Percentiles rank a stretch among this genome's conserved stretches.
Conservation (phyloP, 176 grass and related monocot genomes). For the Echinochloa phyllopogon region DNA sequence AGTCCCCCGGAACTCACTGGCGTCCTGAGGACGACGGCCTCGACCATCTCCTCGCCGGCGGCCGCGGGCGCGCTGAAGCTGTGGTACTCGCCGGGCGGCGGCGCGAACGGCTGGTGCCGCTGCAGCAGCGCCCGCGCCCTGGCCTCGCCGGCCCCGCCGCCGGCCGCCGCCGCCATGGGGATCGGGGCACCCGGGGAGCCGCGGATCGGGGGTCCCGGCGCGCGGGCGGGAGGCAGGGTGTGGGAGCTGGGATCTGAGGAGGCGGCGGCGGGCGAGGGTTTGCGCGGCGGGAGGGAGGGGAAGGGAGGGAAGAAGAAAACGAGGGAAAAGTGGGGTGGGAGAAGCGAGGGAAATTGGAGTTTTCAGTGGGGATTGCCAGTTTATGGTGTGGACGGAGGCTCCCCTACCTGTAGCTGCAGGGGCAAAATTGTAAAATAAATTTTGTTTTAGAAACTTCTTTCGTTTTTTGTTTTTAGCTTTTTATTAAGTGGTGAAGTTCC, state of each 20-base stretch:
- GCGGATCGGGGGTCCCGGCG: slow-evolving; percentile 17
- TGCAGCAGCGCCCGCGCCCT: slow-evolving; percentile 51
- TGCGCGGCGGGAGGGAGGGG: slow-evolving; percentile 30
- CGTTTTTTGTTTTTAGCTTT: not conserved
- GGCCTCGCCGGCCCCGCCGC: slow-evolving; percentile 44
- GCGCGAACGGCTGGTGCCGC: slow-evolving; percentile 54
- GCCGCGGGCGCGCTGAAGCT: slow-evolving; percentile 39
- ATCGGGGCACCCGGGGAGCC: not conserved
- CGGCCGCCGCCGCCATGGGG: slow-evolving; percentile 52
- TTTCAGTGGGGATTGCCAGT: slow-evolving; percentile 40
- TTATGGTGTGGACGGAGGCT: slow-evolving; percentile 12
- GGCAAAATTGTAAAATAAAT: not conserved
- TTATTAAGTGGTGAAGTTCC: not conserved
- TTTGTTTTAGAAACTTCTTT: not conserved
- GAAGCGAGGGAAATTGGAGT: slow-evolving; percentile 64
- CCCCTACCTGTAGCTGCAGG: not conserved
- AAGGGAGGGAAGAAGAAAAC: slow-evolving; percentile 17
- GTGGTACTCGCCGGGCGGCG: slow-evolving; percentile 65
- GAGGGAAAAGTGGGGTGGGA: slow-evolving; percentile 49
- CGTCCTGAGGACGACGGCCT: slow-evolving; percentile 56
- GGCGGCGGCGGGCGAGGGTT: slow-evolving; percentile 29
- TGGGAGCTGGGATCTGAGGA: slow-evolving; percentile 56
- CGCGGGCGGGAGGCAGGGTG: not conserved
- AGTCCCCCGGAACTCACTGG: slow-evolving; percentile 53
- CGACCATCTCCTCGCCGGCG: slow-evolving; percentile 34